Evolutionary conservation across 2,329 filamentous ascomycete genomes (phyloP).

Genomic region (Diplodia corticola): DNA sequence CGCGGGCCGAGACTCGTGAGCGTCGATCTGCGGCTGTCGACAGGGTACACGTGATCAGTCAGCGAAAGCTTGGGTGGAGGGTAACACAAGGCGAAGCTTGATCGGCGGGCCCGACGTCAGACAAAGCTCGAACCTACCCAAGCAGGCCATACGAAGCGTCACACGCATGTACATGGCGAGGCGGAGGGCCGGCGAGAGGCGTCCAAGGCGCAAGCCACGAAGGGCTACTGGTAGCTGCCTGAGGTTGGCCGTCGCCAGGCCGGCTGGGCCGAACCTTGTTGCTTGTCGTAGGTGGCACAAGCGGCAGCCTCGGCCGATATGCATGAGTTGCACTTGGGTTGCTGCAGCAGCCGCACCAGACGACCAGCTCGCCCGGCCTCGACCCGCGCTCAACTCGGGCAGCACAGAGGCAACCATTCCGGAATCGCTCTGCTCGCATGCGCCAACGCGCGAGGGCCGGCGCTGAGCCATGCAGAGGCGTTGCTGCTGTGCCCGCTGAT

Average conservation of each 20-base stretch:
- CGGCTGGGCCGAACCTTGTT: no score
- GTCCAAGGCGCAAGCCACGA: slow-evolving; percentile 13
- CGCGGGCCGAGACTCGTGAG: background rate
- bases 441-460: background rate
- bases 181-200: no score
- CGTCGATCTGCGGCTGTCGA: background rate
- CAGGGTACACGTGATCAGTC: slow-evolving; percentile 4
- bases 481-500: slow-evolving; percentile 15
- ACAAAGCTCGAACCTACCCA: background rate
- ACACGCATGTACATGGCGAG: no score
- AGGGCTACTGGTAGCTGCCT: background rate
- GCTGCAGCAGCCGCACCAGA: background rate
- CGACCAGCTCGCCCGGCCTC: background rate
- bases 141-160: background rate
- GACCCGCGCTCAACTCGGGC: background rate
- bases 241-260: background rate
- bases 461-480: slow-evolving; percentile 7
- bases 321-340: background rate
- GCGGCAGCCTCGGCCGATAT: slow-evolving; percentile 9
- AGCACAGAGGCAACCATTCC: background rate
- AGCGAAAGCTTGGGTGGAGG: background rate
- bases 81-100: background rate
- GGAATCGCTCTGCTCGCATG: background rate
- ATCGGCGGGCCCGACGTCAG: background rate
- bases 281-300: background rate